Evolutionary conservation across 2,329 filamentous ascomycete genomes (phyloP).

Genomic region (Hypoxylon sp.): DNA sequence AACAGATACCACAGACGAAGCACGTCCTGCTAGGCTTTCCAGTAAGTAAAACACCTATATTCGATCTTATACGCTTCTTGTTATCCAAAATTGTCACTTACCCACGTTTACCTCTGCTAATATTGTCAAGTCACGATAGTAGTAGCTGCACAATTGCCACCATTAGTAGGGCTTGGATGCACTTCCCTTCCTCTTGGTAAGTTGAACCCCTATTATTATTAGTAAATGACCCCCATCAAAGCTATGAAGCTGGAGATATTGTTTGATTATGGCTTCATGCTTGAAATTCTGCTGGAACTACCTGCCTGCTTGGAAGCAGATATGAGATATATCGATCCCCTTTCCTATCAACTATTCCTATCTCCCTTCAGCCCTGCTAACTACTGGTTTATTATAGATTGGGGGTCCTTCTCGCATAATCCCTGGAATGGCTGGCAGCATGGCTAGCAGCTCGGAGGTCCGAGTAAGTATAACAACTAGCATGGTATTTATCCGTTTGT

Average conservation of each 20-base stretch:
- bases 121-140: not conserved
- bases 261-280: not conserved
- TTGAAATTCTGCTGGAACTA: not conserved
- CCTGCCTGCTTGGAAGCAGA: not conserved
- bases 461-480: conserved; percentile 2
- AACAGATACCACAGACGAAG: not conserved
- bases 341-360: not conserved
- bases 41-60: conserved; percentile 2
- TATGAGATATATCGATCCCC: not conserved
- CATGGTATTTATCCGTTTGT: not conserved
- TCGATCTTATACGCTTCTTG: not conserved
- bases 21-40: not conserved
- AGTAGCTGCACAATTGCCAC: not conserved
- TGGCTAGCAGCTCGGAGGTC: not conserved
- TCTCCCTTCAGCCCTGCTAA: not conserved
- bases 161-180: too few species aligned
- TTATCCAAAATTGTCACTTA: not conserved
- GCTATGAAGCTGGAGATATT: not conserved
- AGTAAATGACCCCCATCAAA: not conserved
- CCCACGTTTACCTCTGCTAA: not conserved
- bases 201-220: not conserved
- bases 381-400: not conserved
- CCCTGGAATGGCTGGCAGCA: not conserved
- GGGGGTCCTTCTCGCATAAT: not conserved
- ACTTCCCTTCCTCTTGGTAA: not conserved